Evolutionary conservation across 371 early-diverging fungal species (phyloP).

Genomic region (Fennellomyces sp.): DNA sequence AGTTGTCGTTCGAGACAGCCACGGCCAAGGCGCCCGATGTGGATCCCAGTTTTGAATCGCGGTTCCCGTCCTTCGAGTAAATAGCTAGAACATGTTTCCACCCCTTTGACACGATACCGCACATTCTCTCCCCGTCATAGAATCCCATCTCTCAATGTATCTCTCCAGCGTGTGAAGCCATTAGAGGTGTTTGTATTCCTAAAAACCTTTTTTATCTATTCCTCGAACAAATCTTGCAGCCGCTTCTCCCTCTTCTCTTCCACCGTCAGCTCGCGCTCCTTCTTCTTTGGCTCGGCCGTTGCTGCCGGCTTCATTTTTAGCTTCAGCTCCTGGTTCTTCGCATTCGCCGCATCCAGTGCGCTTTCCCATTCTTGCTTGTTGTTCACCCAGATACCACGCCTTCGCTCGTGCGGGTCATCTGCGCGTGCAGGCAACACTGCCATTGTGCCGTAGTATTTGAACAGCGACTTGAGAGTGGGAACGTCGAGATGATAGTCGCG

Average conservation of each 20-base stretch:
- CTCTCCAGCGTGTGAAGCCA: too few species aligned
- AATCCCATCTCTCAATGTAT: background rate
- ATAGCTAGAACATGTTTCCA: too few species aligned
- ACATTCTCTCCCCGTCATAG: background rate
- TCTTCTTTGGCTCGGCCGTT: background rate
- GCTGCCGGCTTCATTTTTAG: background rate
- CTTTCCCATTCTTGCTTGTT: conserved; percentile 33
- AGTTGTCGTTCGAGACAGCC: conserved; percentile 37
- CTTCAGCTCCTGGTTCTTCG: background rate
- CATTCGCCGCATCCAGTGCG: conserved; percentile 14
- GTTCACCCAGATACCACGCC: conserved; percentile 39
- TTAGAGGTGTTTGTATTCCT: too few species aligned
- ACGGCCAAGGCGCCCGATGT: conserved; percentile 51
- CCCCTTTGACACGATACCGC: background rate
- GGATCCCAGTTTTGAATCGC: conserved; percentile 49
- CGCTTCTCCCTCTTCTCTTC: conserved; percentile 6
- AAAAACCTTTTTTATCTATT: conserved; percentile 10
- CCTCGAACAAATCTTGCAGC: conserved; percentile 24
- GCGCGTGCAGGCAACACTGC: conserved; percentile 39
- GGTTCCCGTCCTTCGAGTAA: conserved; percentile 47
- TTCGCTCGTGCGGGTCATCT: conserved; percentile 29
- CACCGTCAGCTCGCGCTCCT: background rate
- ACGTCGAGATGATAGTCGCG: conserved; percentile 31
- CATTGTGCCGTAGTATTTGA: conserved; percentile 42
- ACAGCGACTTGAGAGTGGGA: conserved; percentile 24